Percentiles rank a stretch among this genome's conserved stretches.
phyloP scores from a whole-genome alignment of 345 rosid species.

The Sisymbrium altissimum region DNA sequence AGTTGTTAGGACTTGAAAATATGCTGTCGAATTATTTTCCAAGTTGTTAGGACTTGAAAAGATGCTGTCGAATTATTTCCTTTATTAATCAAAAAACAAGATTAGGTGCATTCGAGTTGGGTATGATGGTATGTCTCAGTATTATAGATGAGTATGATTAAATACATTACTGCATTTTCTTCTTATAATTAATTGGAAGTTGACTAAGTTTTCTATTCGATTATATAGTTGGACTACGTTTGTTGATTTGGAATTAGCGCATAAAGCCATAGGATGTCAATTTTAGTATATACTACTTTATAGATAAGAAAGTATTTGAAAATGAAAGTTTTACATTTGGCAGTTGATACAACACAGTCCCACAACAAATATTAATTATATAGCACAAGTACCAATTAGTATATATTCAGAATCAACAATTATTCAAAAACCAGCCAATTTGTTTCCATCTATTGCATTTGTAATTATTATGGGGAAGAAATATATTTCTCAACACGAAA shows the following conservation, averaged over 20 bases:
- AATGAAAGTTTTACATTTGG: not conserved
- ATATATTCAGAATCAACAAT: conserved; percentile 4
- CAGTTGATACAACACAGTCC: not conserved
- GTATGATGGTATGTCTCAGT: conserved; percentile 23
- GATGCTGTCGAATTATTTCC: not conserved
- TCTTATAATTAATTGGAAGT: not conserved
- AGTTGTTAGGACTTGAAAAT: not conserved
- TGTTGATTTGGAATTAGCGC: conserved; percentile 8
- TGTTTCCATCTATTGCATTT: conserved; percentile 9
- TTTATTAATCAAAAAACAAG: not conserved
- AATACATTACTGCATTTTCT: not conserved
- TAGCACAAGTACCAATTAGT: not conserved
- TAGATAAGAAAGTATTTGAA: not conserved
- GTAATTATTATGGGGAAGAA: not conserved
- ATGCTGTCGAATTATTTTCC: not conserved
- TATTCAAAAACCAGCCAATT: conserved; percentile 1
- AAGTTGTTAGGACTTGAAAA: not conserved
- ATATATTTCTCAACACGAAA: not conserved
- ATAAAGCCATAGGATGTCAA: conserved; percentile 6
- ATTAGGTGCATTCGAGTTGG: conserved; percentile 12
- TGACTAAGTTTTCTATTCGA: conserved; percentile 6
- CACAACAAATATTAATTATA: not conserved
- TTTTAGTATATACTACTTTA: not conserved
- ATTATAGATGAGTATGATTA: not conserved
- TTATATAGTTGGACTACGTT: conserved; percentile 1